Conservation (phyloP, 1,139 yeast species). For the Taphrina sp. region DNA sequence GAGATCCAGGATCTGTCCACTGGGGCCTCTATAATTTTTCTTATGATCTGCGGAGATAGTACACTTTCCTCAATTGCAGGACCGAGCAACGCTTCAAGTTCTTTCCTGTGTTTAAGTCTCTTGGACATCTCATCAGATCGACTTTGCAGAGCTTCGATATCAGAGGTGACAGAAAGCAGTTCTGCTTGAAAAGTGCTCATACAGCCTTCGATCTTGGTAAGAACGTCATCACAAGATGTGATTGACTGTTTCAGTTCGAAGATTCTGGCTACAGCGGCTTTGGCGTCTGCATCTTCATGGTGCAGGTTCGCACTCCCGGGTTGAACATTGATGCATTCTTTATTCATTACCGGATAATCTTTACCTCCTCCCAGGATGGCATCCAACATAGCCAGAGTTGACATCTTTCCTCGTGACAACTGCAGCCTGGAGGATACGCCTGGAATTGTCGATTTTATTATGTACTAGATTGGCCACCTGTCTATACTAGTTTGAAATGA, state of each 20-base stretch:
- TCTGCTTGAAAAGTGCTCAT: conserved; percentile 57
- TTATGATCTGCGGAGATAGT: conserved; percentile 41
- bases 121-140: conserved; percentile 60
- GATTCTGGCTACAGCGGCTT: conserved; percentile 20
- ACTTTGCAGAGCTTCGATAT: conserved; percentile 56
- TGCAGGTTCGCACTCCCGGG: neutral
- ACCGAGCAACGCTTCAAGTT: conserved; percentile 32
- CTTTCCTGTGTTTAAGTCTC: conserved; percentile 48
- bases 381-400: neutral
- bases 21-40: conserved; percentile 36
- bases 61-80: conserved; percentile 33
- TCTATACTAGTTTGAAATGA: no score
- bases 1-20: conserved; percentile 35
- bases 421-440: no score
- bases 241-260: conserved; percentile 46
- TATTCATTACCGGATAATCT: conserved; percentile 6
- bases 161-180: conserved; percentile 58
- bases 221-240: conserved; percentile 46
- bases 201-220: conserved; percentile 47
- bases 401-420: no score
- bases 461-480: no score
- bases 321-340: conserved; percentile 1
- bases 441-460: no score
- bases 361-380: conserved; percentile 7
- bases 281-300: conserved; percentile 6